phyloP scores from a whole-genome alignment of 2,329 filamentous ascomycete species.

The Huntiella moniliformis region DNA sequence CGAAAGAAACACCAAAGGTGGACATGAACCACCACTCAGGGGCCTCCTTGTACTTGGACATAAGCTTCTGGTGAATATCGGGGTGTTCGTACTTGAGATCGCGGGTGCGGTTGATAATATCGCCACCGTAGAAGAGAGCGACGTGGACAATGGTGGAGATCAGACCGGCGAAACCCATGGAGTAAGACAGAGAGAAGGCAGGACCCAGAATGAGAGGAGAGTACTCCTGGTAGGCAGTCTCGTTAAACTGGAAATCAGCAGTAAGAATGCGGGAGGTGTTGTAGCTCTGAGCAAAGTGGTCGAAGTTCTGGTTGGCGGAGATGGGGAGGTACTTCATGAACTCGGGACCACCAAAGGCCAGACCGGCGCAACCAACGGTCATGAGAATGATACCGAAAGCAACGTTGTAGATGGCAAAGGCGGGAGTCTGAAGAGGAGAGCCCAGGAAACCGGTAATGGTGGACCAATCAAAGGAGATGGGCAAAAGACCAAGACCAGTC shows the following conservation, averaged over 20 bases:
- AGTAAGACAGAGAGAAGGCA: constrained; percentile 36
- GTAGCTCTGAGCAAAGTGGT: constrained; percentile 43
- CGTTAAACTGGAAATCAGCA: constrained; percentile 36
- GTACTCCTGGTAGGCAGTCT: constrained; percentile 40
- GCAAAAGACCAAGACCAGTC: constrained; percentile 39
- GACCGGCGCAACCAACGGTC: constrained; percentile 35
- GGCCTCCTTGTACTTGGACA: constrained; percentile 35
- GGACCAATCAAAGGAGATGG: constrained; percentile 39
- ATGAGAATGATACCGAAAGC: constrained; percentile 35
- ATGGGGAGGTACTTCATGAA: constrained; percentile 43
- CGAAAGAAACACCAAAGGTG: constrained; percentile 30
- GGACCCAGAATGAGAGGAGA: constrained; percentile 36
- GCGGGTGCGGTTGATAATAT: constrained; percentile 22
- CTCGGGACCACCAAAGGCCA: constrained; percentile 39
- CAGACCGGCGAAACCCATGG: constrained; percentile 37
- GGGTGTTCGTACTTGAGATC: constrained; percentile 22
- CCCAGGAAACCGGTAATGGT: constrained; percentile 29
- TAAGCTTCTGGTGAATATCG: constrained; percentile 35
- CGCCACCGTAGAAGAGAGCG: constrained; percentile 31
- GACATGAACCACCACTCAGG: constrained; percentile 38
- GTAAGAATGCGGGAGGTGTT: constrained; percentile 42
- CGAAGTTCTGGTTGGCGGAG: constrained; percentile 34
- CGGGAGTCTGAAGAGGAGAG: constrained; percentile 31
- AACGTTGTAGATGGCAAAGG: constrained; percentile 38
- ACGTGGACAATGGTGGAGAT: constrained; percentile 33